Evolutionary conservation across 2,329 filamentous ascomycete species (phyloP).

Genomic region (Colletotrichum sidae): DNA sequence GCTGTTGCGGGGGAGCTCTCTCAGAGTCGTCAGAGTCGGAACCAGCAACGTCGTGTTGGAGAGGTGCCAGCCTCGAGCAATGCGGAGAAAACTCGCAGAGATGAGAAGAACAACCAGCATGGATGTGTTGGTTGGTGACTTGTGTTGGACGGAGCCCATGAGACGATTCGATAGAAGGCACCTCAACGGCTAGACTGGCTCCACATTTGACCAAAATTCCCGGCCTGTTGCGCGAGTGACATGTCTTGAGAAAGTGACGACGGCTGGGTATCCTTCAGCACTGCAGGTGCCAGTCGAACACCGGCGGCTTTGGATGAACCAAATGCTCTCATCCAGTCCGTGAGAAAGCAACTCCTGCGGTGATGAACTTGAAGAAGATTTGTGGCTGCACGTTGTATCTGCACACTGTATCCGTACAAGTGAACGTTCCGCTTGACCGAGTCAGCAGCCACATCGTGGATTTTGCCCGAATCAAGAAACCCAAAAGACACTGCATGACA

Average conservation of each 20-base stretch:
- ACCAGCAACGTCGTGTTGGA: slow-evolving; percentile 3
- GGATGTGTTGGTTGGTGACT: slow-evolving; percentile 5
- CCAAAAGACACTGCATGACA: slow-evolving; percentile 21
- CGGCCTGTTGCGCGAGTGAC: not conserved
- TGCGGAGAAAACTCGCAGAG: slow-evolving; percentile 34
- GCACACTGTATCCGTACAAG: no score
- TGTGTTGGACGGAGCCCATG: slow-evolving; percentile 4
- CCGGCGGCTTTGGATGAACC: slow-evolving; percentile 26
- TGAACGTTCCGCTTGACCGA: no score
- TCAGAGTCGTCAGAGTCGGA: slow-evolving; percentile 1
- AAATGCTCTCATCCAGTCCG: no score
- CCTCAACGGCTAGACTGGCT: slow-evolving; percentile 17
- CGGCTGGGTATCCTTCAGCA: not conserved
- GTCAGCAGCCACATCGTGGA: slow-evolving; percentile 10
- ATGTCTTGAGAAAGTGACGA: not conserved
- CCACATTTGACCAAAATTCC: slow-evolving; percentile 5
- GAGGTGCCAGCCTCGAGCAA: slow-evolving; percentile 18
- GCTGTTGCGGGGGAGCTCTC: slow-evolving; percentile 24
- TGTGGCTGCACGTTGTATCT: no score
- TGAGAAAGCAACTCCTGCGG: no score
- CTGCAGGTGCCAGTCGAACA: not conserved
- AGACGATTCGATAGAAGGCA: slow-evolving; percentile 20
- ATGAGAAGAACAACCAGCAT: not conserved
- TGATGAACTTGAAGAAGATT: no score
- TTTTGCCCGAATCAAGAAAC: slow-evolving; percentile 24